phyloP scores from a whole-genome alignment of 441 rosid genomes.

The Hura crepitans region DNA sequence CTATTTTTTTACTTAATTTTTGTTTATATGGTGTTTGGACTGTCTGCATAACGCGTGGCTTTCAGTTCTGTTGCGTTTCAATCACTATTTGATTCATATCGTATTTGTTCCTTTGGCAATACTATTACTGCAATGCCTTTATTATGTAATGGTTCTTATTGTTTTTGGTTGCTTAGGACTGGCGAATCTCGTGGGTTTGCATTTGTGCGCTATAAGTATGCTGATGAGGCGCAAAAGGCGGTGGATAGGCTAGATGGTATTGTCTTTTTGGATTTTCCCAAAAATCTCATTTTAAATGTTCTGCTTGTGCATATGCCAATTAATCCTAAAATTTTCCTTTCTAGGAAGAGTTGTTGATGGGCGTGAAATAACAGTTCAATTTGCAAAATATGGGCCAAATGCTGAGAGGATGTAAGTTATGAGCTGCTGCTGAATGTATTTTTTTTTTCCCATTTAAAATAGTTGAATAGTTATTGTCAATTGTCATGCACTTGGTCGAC shows the following conservation, averaged over 20 bases:
- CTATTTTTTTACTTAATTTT: background rate
- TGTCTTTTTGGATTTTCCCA: background rate
- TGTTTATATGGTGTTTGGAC: background rate
- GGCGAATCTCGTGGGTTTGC: slow-evolving; percentile 75
- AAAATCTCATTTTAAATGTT: background rate
- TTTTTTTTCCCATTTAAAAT: background rate
- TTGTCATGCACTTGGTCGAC: background rate
- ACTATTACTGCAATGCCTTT: no score
- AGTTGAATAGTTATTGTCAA: background rate
- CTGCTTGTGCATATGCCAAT: background rate
- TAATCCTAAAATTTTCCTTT: background rate
- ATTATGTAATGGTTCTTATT: background rate
- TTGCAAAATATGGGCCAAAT: slow-evolving; percentile 71
- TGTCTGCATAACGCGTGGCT: no score
- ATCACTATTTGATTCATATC: no score
- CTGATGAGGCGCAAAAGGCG: slow-evolving; percentile 70
- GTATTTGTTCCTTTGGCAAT: background rate
- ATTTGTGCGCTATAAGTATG: slow-evolving; percentile 70
- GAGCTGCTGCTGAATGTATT: background rate
- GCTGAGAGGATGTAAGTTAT: slow-evolving; percentile 64
- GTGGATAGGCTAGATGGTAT: slow-evolving; percentile 66
- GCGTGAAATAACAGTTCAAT: slow-evolving; percentile 66
- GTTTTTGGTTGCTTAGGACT: slow-evolving; percentile 34
- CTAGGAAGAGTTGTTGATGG: slow-evolving; percentile 71
- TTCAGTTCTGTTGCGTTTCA: no score